phyloP scores from a whole-genome alignment of 2,329 filamentous ascomycete species.

The Pseudogymnoascus sp. region DNA sequence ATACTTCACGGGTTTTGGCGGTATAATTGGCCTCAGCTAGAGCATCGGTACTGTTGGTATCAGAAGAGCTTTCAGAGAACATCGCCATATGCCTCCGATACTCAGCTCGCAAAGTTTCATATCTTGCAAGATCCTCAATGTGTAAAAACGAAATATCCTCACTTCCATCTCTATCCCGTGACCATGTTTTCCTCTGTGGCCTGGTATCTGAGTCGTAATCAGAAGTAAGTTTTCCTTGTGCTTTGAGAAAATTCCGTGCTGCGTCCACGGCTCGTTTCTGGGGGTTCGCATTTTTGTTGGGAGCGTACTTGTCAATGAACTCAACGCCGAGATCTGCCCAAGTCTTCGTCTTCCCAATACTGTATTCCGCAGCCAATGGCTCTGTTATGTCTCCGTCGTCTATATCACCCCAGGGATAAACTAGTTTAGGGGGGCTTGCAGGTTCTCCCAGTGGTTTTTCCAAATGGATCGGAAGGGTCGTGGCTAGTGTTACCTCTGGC shows the following conservation, averaged over 20 bases:
- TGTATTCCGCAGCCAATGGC: neutral
- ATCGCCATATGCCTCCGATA: neutral
- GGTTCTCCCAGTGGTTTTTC: neutral
- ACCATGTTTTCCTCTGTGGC: neutral
- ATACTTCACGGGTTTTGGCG: neutral
- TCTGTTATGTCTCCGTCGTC: neutral
- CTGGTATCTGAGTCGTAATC: neutral
- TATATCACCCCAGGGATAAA: neutral
- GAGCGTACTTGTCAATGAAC: neutral
- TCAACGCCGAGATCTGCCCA: conserved; percentile 1
- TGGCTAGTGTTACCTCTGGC: neutral
- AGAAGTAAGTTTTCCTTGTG: conserved; percentile 15
- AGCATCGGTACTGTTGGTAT: neutral
- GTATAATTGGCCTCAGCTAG: neutral
- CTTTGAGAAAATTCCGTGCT: conserved; percentile 11
- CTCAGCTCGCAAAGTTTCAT: conserved; percentile 1
- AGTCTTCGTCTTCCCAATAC: neutral
- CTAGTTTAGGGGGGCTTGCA: neutral
- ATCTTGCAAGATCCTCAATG: conserved; percentile 2
- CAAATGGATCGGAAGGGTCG: neutral
- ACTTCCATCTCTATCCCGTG: neutral
- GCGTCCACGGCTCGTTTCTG: conserved; percentile 1
- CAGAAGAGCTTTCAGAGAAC: neutral
- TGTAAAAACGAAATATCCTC: neutral
- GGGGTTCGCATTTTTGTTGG: neutral